phyloP scores from a whole-genome alignment of 2,329 filamentous ascomycete species.

The Exophiala dermatitidis region DNA sequence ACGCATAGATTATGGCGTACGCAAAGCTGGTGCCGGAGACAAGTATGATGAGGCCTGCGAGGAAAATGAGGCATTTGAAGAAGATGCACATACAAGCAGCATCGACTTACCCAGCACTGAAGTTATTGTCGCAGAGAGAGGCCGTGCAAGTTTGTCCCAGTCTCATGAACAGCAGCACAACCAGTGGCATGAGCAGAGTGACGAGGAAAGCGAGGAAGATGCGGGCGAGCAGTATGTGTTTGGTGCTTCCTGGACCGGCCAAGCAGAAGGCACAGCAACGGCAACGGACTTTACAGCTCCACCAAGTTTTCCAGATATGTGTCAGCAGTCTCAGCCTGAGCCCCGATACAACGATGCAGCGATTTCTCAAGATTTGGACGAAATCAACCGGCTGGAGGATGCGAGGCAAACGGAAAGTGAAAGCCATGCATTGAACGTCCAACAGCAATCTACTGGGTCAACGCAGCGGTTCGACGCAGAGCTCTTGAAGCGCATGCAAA shows the following conservation, averaged over 20 bases:
- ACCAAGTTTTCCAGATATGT: neutral
- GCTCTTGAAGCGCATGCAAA: conserved; percentile 3
- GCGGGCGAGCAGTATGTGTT: conserved; percentile 14
- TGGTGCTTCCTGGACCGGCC: conserved; percentile 1
- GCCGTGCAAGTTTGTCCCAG: neutral
- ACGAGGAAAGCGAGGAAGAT: conserved; percentile 21
- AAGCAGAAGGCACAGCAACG: neutral
- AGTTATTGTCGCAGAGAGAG: neutral
- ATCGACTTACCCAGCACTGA: conserved; percentile 1
- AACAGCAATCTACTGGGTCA: neutral
- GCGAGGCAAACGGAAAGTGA: conserved; percentile 3
- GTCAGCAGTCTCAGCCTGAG: neutral
- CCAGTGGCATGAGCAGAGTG: neutral
- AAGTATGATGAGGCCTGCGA: no score
- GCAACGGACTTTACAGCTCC: neutral
- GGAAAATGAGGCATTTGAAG: no score
- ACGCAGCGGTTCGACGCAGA: conserved; percentile 6
- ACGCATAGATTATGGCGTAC: no score
- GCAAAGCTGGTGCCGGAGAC: no score
- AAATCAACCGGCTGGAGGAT: conserved; percentile 14
- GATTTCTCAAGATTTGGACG: conserved; percentile 5
- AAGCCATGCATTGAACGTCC: neutral
- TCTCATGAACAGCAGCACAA: no score
- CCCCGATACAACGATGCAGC: neutral
- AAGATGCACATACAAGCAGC: neutral